These are phyloP conservation scores for Claviceps sp. DNA, from an alignment of 2,329 filamentous ascomycete species.

Conservation along the genomic window DNA sequence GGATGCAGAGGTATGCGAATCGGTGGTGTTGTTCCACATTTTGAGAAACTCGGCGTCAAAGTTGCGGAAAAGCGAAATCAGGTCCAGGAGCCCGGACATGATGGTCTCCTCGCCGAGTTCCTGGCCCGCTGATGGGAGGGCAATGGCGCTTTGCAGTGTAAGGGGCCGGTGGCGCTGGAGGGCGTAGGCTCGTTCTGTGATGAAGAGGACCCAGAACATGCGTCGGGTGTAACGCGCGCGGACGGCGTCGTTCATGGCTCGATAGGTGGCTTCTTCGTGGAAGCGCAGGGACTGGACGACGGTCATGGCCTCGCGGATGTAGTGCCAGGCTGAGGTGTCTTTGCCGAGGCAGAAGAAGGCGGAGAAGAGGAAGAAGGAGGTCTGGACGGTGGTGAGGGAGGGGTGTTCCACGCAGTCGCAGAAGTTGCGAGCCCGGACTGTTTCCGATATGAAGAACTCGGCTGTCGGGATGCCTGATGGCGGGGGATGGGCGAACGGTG, in stretches of 20 bases:
- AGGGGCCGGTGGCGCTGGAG: conserved; percentile 18
- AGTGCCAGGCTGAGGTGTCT: conserved; percentile 21
- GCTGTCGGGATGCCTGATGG: conserved; percentile 4
- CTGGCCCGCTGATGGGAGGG: conserved; percentile 11
- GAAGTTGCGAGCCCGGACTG: conserved; percentile 12
- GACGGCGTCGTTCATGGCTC: background rate
- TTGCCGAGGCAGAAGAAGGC: conserved; percentile 17
- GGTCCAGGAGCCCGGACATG: conserved; percentile 17
- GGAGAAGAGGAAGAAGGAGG: conserved; percentile 20
- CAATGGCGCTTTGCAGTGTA: conserved; percentile 12
- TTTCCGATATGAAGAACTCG: conserved; percentile 16
- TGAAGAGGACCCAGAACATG: conserved; percentile 18
- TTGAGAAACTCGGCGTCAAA: conserved; percentile 16
- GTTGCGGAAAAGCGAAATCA: conserved; percentile 14
- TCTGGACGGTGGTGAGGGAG: conserved; percentile 15
- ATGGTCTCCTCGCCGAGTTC: conserved; percentile 14
- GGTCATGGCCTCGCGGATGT: conserved; percentile 17
- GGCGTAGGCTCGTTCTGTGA: conserved; percentile 20
- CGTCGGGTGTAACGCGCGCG: conserved; percentile 12
- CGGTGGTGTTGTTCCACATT: conserved; percentile 13
- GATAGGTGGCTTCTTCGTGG: conserved; percentile 17
- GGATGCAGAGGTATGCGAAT: conserved; percentile 1
- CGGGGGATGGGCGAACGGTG: background rate
- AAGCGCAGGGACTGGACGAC: conserved; percentile 16
- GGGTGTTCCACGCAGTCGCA: conserved; percentile 15